Base-by-base conservation (phyloP, 2,329 filamentous ascomycete genomes). In the Aspergillus fijiensis region DNA sequence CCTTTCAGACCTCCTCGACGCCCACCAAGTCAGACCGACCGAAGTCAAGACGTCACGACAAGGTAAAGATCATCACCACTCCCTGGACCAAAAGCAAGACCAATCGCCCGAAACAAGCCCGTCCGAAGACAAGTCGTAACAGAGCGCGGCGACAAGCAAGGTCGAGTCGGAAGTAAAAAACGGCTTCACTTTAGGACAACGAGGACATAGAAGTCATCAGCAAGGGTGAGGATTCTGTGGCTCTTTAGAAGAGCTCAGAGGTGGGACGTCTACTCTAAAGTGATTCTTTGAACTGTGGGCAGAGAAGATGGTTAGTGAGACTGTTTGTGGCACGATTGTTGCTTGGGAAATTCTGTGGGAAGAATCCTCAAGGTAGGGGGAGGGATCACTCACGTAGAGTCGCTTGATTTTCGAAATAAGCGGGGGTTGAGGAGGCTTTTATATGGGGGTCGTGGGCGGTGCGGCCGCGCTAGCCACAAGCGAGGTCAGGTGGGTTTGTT, bases 1-100 rank as follows among this genome's bases (percentile, higher is more conserved):
- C 83, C 90, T 91, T 91, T 94, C 91, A 95, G 91, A 93, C 89
- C 85, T 90, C 89, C 89, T 89, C 89, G 82, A 85, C 84, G 86
- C 89, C 90, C 90, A 90, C 89, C 89, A 89, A 81, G 82, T 79
- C 80, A 82, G 79, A 81, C 85, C 85, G 89, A 88, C 89, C 89
- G 81, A 92, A 88, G 86, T 86, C 87, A 85, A 85, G 84, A 88
- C 84, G 80, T 77, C 81, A 74, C 72, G 75, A 82, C 83, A 80
- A 89, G 90, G 89, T 88, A 83, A 89, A 95, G 91, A 95, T 96
- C 92, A 95, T 95, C 89, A 92, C 87, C 89, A 88, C 89, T 87
- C 85, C 89, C 89, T 93, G 87, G 90, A 90, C 72, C 64, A 87
- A 3, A 33, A 35, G 65, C 65, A 58, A 63, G 62, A 63, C 65